These are phyloP conservation scores for Rhodosporidiobolus sp. DNA, from an alignment of 768 basidiomycete species.

Conservation along the genomic window DNA sequence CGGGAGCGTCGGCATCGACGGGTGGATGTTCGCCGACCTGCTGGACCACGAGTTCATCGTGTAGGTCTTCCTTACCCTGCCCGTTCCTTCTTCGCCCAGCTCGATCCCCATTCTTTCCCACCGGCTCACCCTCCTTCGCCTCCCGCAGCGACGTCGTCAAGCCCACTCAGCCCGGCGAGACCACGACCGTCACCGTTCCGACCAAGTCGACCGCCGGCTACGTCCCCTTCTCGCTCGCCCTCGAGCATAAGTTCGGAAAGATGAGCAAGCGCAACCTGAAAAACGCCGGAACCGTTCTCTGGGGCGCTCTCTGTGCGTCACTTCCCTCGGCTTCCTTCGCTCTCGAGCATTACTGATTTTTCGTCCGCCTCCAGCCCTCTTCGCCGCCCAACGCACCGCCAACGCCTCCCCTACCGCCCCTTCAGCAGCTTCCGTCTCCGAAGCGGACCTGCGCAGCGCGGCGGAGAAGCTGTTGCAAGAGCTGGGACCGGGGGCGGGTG, in stretches of 20 bases:
- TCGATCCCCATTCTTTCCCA: not conserved
- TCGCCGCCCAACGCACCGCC: slow-evolving; percentile 50
- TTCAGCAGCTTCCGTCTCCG: slow-evolving; percentile 50
- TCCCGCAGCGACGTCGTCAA: slow-evolving; percentile 20
- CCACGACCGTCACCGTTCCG: slow-evolving; percentile 18
- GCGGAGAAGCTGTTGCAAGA: slow-evolving; percentile 35
- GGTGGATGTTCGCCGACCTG: slow-evolving; percentile 93
- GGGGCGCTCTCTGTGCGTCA: slow-evolving; percentile 65
- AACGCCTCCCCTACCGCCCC: slow-evolving; percentile 57
- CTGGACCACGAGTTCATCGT: slow-evolving; percentile 80
- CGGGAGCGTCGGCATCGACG: slow-evolving; percentile 80
- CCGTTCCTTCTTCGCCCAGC: not conserved
- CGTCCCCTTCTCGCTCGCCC: slow-evolving; percentile 60
- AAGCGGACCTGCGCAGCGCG: slow-evolving; percentile 35
- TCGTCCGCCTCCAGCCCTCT: slow-evolving; percentile 59
- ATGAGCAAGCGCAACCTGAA: slow-evolving; percentile 61
- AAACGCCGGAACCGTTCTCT: slow-evolving; percentile 51
- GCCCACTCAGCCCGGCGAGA: slow-evolving; percentile 12
- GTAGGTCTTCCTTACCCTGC: slow-evolving; percentile 58
- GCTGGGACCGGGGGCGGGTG: not conserved
- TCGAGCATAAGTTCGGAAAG: slow-evolving; percentile 64
- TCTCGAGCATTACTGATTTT: not conserved
- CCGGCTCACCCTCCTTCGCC: not conserved
- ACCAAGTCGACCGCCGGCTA: slow-evolving; percentile 47
- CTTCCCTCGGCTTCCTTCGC: slow-evolving; percentile 38